A percentile compares a stretch with the other conserved stretches of the same genome.
Conservation (phyloP, 164 flowering plant genomes). For the Magnolia officinalis region DNA sequence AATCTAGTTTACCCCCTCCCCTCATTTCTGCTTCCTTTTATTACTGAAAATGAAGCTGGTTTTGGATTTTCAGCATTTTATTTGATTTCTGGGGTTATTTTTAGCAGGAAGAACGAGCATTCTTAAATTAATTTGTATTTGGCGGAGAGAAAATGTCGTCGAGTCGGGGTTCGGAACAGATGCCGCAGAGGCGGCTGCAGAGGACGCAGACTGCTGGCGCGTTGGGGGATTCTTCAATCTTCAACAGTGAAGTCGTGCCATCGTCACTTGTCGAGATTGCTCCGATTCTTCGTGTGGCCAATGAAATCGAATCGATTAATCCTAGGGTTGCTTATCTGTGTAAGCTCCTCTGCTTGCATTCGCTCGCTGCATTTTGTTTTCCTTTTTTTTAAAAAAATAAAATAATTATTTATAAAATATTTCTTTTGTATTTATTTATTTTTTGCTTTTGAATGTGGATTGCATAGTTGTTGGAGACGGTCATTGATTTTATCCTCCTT, state of each 20-base stretch:
- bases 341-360: slow-evolving; percentile 22
- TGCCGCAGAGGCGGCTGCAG: slow-evolving; percentile 46
- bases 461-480: background rate
- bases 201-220: slow-evolving; percentile 71
- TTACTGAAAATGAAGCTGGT: background rate
- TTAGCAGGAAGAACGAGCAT: background rate
- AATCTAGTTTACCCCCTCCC: background rate
- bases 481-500: background rate
- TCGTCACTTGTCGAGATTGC: slow-evolving; percentile 70
- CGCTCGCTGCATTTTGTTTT: background rate
- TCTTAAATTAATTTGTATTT: background rate
- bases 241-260: slow-evolving; percentile 77
- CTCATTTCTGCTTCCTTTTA: background rate
- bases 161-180: slow-evolving; percentile 23
- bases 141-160: slow-evolving; percentile 8
- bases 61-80: background rate
- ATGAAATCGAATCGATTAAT: slow-evolving; percentile 61
- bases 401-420: background rate
- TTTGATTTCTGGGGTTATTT: background rate
- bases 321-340: slow-evolving; percentile 76
- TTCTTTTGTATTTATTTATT: background rate
- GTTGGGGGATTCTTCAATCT: slow-evolving; percentile 46
- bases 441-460: background rate
- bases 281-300: slow-evolving; percentile 80
- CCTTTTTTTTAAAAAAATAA: background rate